Evolutionary conservation across 1,284 basidiomycete species (phyloP).

Genomic region (Ustilago nuda): DNA sequence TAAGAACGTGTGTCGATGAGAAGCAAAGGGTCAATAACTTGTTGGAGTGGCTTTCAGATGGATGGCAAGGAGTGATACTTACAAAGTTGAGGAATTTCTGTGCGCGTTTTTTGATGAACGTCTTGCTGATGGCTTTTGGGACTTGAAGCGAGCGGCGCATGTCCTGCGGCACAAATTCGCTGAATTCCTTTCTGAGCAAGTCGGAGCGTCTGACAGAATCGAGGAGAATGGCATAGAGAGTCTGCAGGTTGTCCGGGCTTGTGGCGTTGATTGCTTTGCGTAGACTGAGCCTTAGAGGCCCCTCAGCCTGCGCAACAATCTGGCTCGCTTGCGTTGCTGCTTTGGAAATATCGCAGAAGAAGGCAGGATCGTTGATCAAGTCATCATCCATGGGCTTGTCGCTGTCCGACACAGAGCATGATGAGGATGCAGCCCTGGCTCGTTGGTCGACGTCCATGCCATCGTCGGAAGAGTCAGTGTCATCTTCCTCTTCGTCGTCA

Average conservation of each 20-base stretch:
- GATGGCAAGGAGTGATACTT: slow-evolving; percentile 6
- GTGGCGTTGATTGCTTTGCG: neutral
- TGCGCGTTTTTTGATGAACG: slow-evolving; percentile 7
- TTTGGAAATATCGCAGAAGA: neutral
- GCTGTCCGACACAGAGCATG: neutral
- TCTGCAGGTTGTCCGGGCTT: neutral
- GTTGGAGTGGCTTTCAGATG: neutral
- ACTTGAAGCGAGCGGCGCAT: slow-evolving; percentile 6
- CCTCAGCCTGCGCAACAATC: slow-evolving; percentile 1
- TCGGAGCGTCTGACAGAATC: slow-evolving; percentile 15
- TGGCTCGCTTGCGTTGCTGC: neutral
- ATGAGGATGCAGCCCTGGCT: neutral
- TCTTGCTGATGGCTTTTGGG: slow-evolving; percentile 13
- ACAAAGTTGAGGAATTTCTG: slow-evolving; percentile 20
- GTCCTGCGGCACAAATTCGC: slow-evolving; percentile 13
- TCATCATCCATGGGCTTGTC: neutral
- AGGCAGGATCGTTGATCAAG: neutral
- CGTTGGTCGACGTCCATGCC: slow-evolving; percentile 1
- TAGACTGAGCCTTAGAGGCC: neutral
- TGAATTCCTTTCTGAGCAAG: slow-evolving; percentile 14
- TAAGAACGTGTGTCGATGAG: neutral
- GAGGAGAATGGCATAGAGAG: slow-evolving; percentile 3
- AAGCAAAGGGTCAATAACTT: neutral
- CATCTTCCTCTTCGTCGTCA: neutral
- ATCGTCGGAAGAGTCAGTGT: neutral